Conservation (phyloP, 2,329 filamentous ascomycete genomes). For the Hysterium pulicare region DNA sequence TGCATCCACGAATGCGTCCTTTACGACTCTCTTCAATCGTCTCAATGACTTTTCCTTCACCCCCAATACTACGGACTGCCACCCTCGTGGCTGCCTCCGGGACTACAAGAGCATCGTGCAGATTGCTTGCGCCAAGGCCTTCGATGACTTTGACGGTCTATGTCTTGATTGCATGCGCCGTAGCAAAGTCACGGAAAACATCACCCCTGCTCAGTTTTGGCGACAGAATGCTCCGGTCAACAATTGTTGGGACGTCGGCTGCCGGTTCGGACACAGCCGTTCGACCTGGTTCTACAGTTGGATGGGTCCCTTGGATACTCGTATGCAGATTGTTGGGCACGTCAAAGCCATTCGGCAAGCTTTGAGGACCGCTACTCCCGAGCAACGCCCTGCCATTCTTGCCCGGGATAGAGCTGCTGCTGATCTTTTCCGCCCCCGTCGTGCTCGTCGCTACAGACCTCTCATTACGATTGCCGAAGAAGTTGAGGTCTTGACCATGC, state of each 20-base stretch:
- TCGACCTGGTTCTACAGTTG: constrained; percentile 30
- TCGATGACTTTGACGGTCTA: constrained; percentile 14
- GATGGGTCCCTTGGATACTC: constrained; percentile 1
- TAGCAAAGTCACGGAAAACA: constrained; percentile 11
- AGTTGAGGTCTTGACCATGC: too few relatives aligned
- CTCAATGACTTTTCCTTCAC: constrained; percentile 13
- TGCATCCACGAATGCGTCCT: constrained; percentile 7
- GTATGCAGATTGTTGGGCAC: background rate
- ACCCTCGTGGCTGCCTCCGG: constrained; percentile 9
- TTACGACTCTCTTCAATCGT: constrained; percentile 11
- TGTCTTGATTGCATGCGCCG: constrained; percentile 18
- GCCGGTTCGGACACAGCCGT: constrained; percentile 23
- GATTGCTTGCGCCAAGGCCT: constrained; percentile 11
- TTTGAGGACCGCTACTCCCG: background rate
- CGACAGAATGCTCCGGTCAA: constrained; percentile 9
- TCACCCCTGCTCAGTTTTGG: constrained; percentile 14
- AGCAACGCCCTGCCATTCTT: background rate
- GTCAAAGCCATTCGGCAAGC: background rate
- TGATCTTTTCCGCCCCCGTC: too few relatives aligned
- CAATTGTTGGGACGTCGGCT: constrained; percentile 22
- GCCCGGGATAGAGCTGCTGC: background rate
- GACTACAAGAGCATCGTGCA: constrained; percentile 14
- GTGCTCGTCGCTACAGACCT: too few relatives aligned
- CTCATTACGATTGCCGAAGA: too few relatives aligned
- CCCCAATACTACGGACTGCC: constrained; percentile 7